A percentile compares a stretch with the other conserved stretches of the same genome.
Evolutionary conservation across 257 asterid genomes (phyloP).

Genomic region (Solanum virginianum): DNA sequence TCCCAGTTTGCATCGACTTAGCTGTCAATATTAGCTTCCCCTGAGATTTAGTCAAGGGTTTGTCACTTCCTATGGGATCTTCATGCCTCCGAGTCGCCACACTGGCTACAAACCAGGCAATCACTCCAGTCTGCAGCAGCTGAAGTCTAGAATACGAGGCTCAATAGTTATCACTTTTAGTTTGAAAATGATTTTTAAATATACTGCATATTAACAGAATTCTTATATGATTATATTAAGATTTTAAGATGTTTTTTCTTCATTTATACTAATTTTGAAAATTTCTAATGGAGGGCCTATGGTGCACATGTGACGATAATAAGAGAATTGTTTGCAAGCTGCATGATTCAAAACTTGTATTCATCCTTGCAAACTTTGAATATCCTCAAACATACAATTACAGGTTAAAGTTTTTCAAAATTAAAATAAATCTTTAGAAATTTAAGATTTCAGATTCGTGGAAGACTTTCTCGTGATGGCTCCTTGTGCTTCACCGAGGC

Average conservation of each 20-base stretch:
- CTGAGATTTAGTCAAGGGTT: neutral
- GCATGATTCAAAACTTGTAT: neutral
- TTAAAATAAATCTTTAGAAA: neutral
- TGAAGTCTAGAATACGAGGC: neutral
- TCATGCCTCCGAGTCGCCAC: neutral
- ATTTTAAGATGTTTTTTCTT: neutral
- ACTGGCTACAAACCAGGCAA: neutral
- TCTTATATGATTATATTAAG: neutral
- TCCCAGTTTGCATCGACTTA: neutral
- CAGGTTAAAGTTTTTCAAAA: neutral
- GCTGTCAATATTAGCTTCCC: neutral
- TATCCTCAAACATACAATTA: neutral
- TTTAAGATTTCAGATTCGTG: neutral
- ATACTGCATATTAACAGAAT: neutral
- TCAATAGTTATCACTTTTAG: neutral
- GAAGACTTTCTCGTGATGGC: neutral
- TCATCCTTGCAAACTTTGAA: neutral
- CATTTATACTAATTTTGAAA: neutral
- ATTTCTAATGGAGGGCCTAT: neutral
- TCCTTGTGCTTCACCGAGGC: neutral
- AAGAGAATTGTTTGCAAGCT: neutral
- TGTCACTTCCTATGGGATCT: neutral
- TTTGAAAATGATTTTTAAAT: neutral
- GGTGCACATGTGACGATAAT: neutral
- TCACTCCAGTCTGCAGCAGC: neutral